These are phyloP conservation scores for Ophiocytium majus DNA, from an alignment of 352 stramenopile genomes.

Conservation along the genomic window DNA sequence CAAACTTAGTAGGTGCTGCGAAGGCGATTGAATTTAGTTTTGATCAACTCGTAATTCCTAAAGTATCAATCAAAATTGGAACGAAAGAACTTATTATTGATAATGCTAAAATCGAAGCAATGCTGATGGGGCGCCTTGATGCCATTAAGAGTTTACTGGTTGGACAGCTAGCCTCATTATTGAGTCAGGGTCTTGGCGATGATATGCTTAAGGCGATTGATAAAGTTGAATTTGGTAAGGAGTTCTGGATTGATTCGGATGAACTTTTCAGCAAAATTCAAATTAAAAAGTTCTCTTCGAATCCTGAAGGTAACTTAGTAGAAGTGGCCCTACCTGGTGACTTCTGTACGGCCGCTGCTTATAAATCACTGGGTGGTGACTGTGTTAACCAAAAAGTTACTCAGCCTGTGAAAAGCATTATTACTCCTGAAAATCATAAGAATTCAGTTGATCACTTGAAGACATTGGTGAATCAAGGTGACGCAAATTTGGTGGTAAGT, in stretches of 20 bases:
- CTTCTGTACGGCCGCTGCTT: neutral
- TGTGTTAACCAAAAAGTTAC: neutral
- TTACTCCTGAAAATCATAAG: neutral
- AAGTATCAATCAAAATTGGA: neutral
- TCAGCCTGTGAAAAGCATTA: neutral
- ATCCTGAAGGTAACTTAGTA: neutral
- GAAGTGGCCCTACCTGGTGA: neutral
- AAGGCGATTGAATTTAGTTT: slow-evolving; percentile 4
- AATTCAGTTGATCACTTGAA: neutral
- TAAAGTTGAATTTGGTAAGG: neutral
- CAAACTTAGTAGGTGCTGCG: neutral
- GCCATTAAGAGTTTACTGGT: neutral
- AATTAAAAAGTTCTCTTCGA: neutral
- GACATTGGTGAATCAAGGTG: neutral
- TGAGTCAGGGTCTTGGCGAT: neutral
- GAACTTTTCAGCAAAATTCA: neutral
- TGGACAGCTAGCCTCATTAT: neutral
- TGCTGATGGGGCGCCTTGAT: neutral
- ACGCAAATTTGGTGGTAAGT: neutral
- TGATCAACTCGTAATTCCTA: neutral
- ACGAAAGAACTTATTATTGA: neutral
- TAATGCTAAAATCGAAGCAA: neutral
- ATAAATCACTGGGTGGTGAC: neutral
- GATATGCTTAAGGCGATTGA: neutral
- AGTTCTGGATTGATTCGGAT: neutral